These are phyloP conservation scores for Solanum pinnatisectum DNA, from an alignment of 257 asterid species.

Conservation along the genomic window DNA sequence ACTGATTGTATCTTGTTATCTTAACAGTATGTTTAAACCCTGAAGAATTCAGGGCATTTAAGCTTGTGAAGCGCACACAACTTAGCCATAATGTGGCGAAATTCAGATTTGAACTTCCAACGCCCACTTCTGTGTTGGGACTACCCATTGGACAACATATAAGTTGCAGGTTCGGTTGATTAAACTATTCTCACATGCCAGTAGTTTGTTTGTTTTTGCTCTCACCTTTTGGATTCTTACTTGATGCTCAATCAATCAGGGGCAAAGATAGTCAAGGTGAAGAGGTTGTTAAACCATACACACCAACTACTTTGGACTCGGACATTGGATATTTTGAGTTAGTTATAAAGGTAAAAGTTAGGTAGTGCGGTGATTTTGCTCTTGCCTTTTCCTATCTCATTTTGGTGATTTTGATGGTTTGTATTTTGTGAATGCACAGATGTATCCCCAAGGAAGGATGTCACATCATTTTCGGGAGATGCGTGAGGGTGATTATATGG, in stretches of 20 bases:
- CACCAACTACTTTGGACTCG: constrained; percentile 96
- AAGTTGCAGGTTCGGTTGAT: constrained; percentile 70
- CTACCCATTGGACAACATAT: constrained; percentile 98
- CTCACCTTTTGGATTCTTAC: not conserved
- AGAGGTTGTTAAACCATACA: constrained; percentile 93
- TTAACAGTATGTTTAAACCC: constrained; percentile 72
- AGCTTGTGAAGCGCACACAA: constrained; percentile 83
- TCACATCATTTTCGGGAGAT: constrained; percentile 94
- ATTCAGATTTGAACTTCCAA: constrained; percentile 82
- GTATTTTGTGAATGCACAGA: constrained; percentile 30
- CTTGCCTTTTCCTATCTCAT: not conserved
- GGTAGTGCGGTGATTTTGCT: not conserved
- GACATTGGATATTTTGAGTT: constrained; percentile 89
- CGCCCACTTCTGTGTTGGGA: constrained; percentile 85
- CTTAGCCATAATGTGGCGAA: constrained; percentile 93
- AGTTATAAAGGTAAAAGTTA: constrained; percentile 69
- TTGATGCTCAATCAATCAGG: constrained; percentile 31
- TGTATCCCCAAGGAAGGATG: constrained; percentile 99
- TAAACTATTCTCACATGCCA: not conserved
- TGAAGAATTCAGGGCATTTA: constrained; percentile 69
- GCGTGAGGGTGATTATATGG: constrained; percentile 77
- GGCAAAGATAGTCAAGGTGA: constrained; percentile 95
- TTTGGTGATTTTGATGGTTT: constrained; percentile 1
- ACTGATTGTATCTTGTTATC: constrained; percentile 1
- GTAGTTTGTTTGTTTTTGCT: not conserved